These are phyloP conservation scores for Pseudocercospora pini-densiflorae DNA, from an alignment of 2,329 filamentous ascomycete species.

Conservation along the genomic window DNA sequence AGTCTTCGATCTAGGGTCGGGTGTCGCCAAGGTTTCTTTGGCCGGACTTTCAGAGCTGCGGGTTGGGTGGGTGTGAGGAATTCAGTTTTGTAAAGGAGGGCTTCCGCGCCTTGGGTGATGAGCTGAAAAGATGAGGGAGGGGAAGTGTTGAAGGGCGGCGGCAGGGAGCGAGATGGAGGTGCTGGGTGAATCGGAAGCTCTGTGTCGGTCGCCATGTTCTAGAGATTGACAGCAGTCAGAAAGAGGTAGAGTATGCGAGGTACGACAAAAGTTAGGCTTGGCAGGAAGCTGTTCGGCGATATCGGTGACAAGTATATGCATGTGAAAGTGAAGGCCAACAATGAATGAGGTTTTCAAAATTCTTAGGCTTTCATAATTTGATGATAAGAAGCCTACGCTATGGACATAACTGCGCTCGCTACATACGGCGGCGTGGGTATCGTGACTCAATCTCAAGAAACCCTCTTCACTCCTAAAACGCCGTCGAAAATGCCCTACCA, in stretches of 20 bases:
- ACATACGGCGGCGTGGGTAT: constrained; percentile 29
- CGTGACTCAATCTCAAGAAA: constrained; percentile 15
- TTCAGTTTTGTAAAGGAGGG: constrained; percentile 84
- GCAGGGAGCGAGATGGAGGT: constrained; percentile 51
- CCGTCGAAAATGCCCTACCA: constrained; percentile 2
- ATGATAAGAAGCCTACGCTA: constrained; percentile 7
- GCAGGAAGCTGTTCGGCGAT: background rate
- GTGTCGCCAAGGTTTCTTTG: constrained; percentile 89
- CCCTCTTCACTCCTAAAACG: constrained; percentile 1
- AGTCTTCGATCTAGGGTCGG: constrained; percentile 84
- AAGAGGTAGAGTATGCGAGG: background rate
- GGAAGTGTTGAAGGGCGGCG: constrained; percentile 67
- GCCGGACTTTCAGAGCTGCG: constrained; percentile 88
- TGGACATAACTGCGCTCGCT: constrained; percentile 23
- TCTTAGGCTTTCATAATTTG: constrained; percentile 1
- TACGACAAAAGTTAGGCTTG: background rate
- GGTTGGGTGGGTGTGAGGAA: constrained; percentile 71
- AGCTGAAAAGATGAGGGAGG: constrained; percentile 62
- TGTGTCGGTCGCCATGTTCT: constrained; percentile 4
- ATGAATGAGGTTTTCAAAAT: background rate
- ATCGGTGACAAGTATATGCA: background rate
- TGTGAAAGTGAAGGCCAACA: background rate
- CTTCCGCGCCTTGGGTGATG: constrained; percentile 93
- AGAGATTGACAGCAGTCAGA: background rate
- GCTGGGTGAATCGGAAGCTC: background rate